Percentiles rank a stretch among this genome's conserved stretches.
phyloP scores from a whole-genome alignment of 75 land plant genomes.

The Picea sitchensis region DNA sequence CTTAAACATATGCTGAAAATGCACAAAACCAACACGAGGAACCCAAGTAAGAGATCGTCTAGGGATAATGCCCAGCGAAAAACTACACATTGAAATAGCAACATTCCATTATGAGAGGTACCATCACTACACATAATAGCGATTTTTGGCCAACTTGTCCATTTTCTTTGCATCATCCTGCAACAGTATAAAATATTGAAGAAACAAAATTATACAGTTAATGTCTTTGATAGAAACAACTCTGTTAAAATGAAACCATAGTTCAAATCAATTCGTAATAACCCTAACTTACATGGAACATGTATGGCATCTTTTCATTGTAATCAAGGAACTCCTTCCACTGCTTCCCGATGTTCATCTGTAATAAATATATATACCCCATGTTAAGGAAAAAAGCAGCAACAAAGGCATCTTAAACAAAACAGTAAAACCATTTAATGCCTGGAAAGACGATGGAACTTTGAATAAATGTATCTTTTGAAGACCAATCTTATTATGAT shows the following conservation, averaged over 20 bases:
- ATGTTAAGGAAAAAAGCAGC: no score
- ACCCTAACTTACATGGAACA: conserved; percentile 49
- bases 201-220: not conserved
- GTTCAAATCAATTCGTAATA: not conserved
- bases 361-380: no score
- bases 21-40: not conserved
- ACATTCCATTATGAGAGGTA: conserved; percentile 1
- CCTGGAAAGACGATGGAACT: no score
- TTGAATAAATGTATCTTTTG: no score
- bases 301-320: conserved; percentile 47
- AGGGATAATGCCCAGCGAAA: not conserved
- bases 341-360: conserved; percentile 65
- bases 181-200: not conserved
- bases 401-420: no score
- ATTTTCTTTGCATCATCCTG: conserved; percentile 24
- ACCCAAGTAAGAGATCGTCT: not conserved
- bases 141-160: conserved; percentile 19
- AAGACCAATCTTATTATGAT: no score
- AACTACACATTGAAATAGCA: not conserved
- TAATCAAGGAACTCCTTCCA: conserved; percentile 63
- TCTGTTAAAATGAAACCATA: not conserved
- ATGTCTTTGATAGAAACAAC: not conserved
- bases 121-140: conserved; percentile 3
- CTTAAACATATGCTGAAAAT: not conserved
- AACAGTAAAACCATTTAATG: no score